Conservation (phyloP, 2,329 filamentous ascomycete genomes). For the Trichoderma atroviride region DNA sequence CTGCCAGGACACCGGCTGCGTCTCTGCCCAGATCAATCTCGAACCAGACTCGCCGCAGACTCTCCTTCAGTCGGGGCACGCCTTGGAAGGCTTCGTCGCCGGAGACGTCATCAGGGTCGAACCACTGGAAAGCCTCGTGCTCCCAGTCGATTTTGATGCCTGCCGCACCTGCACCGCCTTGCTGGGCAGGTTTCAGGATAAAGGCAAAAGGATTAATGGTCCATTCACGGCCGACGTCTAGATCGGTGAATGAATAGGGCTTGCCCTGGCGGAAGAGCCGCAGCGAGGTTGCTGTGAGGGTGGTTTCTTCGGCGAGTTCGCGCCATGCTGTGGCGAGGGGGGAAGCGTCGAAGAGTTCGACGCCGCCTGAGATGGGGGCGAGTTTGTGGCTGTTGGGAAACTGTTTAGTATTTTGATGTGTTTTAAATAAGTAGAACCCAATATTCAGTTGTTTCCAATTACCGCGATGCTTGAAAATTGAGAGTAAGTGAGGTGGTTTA, state of each 20-base stretch:
- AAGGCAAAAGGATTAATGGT: slow-evolving; percentile 66
- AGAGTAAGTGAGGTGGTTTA: slow-evolving; percentile 13
- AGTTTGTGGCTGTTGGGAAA: slow-evolving; percentile 53
- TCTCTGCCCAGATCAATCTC: slow-evolving; percentile 52
- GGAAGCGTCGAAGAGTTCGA: slow-evolving; percentile 55
- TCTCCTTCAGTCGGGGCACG: slow-evolving; percentile 61
- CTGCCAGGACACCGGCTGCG: slow-evolving; percentile 50
- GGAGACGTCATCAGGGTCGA: slow-evolving; percentile 53
- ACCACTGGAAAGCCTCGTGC: slow-evolving; percentile 61
- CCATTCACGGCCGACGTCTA: slow-evolving; percentile 59
- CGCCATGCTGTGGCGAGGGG: slow-evolving; percentile 62
- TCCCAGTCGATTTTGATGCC: slow-evolving; percentile 64
- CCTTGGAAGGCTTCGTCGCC: slow-evolving; percentile 51
- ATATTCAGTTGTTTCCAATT: too few species aligned
- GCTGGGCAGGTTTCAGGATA: slow-evolving; percentile 44
- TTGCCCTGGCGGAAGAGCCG: slow-evolving; percentile 59
- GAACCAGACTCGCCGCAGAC: slow-evolving; percentile 61
- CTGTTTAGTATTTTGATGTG: too few species aligned
- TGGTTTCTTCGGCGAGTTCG: slow-evolving; percentile 65
- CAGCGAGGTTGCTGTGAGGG: slow-evolving; percentile 50
- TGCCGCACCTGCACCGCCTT: slow-evolving; percentile 40
- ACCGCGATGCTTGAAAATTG: neutral
- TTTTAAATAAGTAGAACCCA: too few species aligned
- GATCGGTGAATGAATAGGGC: slow-evolving; percentile 59
- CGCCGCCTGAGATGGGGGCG: slow-evolving; percentile 64